A percentile compares a stretch with the other conserved stretches of the same genome.
phyloP scores from a whole-genome alignment of 164 flowering plant species.

The Houttuynia cordata region DNA sequence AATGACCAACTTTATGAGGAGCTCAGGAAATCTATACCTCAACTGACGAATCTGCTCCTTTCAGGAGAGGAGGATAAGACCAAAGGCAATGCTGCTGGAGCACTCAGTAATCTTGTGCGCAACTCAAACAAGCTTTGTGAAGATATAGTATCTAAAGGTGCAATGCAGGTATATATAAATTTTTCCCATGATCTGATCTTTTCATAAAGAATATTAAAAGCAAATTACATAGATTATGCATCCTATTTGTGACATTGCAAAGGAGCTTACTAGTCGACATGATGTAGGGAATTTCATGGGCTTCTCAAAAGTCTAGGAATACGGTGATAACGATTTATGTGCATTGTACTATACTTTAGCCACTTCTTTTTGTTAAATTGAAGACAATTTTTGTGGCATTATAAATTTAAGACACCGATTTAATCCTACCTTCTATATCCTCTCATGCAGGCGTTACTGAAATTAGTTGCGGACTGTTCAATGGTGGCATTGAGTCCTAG shows the following conservation, averaged over 20 bases:
- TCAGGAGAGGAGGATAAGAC: constrained; percentile 88
- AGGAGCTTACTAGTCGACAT: no score
- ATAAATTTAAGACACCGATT: no score
- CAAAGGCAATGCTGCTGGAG: constrained; percentile 97
- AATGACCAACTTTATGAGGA: constrained; percentile 78
- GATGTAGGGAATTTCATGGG: no score
- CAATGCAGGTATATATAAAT: constrained; percentile 54
- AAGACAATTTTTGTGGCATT: no score
- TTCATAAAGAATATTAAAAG: background rate
- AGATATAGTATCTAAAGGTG: constrained; percentile 83
- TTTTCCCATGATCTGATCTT: background rate
- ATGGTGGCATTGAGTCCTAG: constrained; percentile 59
- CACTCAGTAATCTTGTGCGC: constrained; percentile 91
- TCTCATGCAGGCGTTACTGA: constrained; percentile 64
- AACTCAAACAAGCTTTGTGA: constrained; percentile 80
- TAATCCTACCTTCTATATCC: background rate
- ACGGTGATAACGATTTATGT: no score
- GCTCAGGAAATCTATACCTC: constrained; percentile 80
- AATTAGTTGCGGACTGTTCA: constrained; percentile 73
- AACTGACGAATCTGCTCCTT: constrained; percentile 50
- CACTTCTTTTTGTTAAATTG: no score
- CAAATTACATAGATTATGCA: background rate
- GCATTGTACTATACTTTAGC: no score
- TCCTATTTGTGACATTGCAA: no score
- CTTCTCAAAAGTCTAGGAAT: no score